A percentile compares a stretch with the other conserved stretches of the same genome.
These are phyloP conservation scores for Zopfia rhizophila DNA, from an alignment of 2,329 filamentous ascomycete genomes.

Conservation along the genomic window DNA sequence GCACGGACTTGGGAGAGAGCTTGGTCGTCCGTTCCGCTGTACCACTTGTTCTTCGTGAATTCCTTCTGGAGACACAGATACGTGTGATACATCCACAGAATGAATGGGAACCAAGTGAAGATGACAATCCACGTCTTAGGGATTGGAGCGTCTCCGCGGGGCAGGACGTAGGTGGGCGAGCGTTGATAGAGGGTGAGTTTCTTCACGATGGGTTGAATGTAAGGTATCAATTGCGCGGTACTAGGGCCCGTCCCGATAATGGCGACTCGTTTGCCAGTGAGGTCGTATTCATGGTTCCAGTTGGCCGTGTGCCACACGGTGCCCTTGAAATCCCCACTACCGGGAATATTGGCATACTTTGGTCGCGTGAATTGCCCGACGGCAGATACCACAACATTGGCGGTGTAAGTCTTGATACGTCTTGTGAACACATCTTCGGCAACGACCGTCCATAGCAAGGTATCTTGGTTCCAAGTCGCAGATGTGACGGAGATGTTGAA, in stretches of 20 bases:
- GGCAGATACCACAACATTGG: conserved; percentile 53
- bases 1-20: no score
- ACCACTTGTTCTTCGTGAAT: no score
- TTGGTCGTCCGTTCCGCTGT: no score
- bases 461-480: no score
- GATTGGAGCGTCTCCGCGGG: no score
- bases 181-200: conserved; percentile 3
- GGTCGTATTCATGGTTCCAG: conserved; percentile 56
- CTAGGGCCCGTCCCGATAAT: conserved; percentile 55
- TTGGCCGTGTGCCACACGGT: conserved; percentile 53
- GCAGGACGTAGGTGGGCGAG: no score
- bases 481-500: no score
- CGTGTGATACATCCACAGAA: conserved; percentile 4
- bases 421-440: no score
- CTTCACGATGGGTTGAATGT: conserved; percentile 40
- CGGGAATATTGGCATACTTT: conserved; percentile 42
- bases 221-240: conserved; percentile 54
- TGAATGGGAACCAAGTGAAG: neutral
- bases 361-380: conserved; percentile 52
- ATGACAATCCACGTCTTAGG: no score
- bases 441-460: no score
- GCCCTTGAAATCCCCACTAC: conserved; percentile 56
- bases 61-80: no score
- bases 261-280: conserved; percentile 50
- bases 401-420: no score